phyloP scores from a whole-genome alignment of 371 early-diverging fungal genomes.

The Dichotomocladium elegans region DNA sequence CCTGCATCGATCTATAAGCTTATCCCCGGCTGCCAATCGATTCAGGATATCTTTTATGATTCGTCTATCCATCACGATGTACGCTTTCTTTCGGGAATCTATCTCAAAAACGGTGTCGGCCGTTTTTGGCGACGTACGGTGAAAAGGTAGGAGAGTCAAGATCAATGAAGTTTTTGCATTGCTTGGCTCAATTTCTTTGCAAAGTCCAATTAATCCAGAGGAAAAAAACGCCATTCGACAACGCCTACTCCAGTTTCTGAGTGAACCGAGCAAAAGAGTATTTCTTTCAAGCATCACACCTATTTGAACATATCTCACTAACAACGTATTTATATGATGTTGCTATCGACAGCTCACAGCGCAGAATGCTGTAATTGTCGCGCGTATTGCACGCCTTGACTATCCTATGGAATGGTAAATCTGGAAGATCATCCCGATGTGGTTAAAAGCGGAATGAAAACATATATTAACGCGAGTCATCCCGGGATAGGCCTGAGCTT shows the following conservation, averaged over 20 bases:
- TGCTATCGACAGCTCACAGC: constrained; percentile 55
- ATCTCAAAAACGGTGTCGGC: constrained; percentile 86
- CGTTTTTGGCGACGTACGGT: constrained; percentile 86
- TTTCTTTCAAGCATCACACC: too few relatives aligned
- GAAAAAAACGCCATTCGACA: constrained; percentile 68
- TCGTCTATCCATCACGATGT: constrained; percentile 54
- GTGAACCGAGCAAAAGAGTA: constrained; percentile 69
- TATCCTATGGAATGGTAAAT: constrained; percentile 78
- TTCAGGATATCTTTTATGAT: constrained; percentile 79
- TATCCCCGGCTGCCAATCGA: neutral
- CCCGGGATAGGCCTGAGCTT: constrained; percentile 69
- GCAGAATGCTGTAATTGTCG: constrained; percentile 69
- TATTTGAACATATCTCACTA: too few relatives aligned
- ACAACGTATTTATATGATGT: too few relatives aligned
- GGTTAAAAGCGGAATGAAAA: too few relatives aligned
- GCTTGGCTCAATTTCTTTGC: too few relatives aligned
- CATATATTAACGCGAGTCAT: too few relatives aligned
- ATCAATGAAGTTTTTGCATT: neutral
- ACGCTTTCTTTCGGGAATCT: constrained; percentile 78
- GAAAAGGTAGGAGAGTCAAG: constrained; percentile 50
- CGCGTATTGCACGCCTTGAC: constrained; percentile 79
- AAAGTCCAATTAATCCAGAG: constrained; percentile 61
- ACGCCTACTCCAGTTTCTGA: constrained; percentile 53
- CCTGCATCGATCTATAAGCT: neutral
- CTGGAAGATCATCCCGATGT: too few relatives aligned